Conservation (phyloP, 495 filamentous ascomycete genomes). For the Penicillium atrosanguineum region DNA sequence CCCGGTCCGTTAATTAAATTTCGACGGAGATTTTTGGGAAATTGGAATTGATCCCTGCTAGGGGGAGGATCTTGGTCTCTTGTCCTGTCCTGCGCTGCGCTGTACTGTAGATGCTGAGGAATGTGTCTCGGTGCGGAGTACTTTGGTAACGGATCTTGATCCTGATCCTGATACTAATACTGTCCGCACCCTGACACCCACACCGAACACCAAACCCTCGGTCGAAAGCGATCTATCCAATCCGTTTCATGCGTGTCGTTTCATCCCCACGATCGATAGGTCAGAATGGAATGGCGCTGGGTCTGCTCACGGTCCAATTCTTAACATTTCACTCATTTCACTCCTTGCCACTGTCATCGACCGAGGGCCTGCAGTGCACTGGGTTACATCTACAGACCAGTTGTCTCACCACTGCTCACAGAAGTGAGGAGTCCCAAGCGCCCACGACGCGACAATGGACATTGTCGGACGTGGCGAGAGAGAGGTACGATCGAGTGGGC, state of each 20-base stretch:
- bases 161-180: no score
- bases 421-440: not conserved
- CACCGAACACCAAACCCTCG: no score
- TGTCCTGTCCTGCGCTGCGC: not conserved
- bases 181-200: no score
- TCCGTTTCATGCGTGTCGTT: not conserved
- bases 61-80: not conserved
- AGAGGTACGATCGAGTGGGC: not conserved
- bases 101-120: not conserved
- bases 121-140: no score
- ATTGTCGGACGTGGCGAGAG: not conserved
- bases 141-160: no score
- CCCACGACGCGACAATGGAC: not conserved
- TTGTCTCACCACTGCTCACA: not conserved
- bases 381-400: not conserved
- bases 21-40: slow-evolving; percentile 8
- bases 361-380: no score
- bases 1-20: slow-evolving; percentile 9
- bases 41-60: slow-evolving; percentile 3
- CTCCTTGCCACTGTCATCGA: not conserved
- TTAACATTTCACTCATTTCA: not conserved
- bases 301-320: not conserved
- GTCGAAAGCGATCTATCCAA: no score
- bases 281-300: not conserved
- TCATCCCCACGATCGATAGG: not conserved